phyloP scores from a whole-genome alignment of 768 basidiomycete genomes.

The Galerina marginata region DNA sequence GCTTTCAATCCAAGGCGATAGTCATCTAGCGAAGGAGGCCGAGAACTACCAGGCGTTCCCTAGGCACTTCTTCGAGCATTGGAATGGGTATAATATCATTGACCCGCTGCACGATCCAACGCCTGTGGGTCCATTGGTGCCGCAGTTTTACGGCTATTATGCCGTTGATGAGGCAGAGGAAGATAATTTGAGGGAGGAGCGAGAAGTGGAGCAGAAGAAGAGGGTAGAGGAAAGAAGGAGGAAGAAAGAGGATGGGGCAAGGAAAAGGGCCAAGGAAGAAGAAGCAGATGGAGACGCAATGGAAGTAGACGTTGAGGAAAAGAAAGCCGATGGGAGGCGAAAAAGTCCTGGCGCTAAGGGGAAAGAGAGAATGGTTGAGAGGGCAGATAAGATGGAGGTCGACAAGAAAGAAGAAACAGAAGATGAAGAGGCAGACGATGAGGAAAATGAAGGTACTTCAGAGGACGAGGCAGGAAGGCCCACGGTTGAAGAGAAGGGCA shows the following conservation, averaged over 20 bases:
- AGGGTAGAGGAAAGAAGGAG: not conserved
- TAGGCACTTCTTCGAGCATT: conserved; percentile 51
- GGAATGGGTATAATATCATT: conserved; percentile 53
- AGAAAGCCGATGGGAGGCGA: not conserved
- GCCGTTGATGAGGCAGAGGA: conserved; percentile 23
- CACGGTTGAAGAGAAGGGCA: not conserved
- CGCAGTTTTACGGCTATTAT: conserved; percentile 73
- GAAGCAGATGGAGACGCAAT: not conserved
- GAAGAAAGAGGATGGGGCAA: not conserved
- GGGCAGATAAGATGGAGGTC: not conserved
- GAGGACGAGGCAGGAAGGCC: not conserved
- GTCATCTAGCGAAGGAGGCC: conserved; percentile 46
- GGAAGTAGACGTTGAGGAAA: not conserved
- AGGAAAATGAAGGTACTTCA: not conserved
- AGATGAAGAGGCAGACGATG: not conserved
- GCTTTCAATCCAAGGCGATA: conserved; percentile 43
- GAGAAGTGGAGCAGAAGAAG: not conserved
- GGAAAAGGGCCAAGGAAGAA: not conserved
- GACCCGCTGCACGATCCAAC: conserved; percentile 47
- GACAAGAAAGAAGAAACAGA: not conserved
- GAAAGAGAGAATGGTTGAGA: not conserved
- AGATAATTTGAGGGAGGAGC: not conserved
- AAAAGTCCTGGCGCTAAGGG: not conserved
- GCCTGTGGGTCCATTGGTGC: conserved; percentile 56
- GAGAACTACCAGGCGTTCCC: conserved; percentile 51